Conservation (phyloP, 352 stramenopile species). For the Pythium dissimile region DNA sequence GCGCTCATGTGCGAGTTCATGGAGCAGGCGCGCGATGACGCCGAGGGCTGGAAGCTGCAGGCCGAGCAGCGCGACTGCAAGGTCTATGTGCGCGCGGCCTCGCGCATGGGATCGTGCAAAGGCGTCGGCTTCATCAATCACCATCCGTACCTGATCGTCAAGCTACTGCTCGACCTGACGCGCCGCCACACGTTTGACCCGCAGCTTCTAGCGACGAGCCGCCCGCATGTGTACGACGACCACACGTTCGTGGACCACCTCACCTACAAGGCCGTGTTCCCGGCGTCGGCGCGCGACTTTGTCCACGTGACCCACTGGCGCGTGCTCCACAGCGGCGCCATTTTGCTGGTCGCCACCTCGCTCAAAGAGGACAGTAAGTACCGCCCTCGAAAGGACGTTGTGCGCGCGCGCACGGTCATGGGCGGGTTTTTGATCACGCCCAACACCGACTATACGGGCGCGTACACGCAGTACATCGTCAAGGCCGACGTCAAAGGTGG, state of each 20-base stretch:
- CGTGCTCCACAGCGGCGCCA: constrained; percentile 51
- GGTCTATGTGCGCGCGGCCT: constrained; percentile 44
- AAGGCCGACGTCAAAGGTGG: constrained; percentile 63
- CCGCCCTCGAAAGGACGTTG: constrained; percentile 36
- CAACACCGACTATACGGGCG: constrained; percentile 53
- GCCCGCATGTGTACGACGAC: constrained; percentile 55
- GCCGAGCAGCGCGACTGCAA: constrained; percentile 55
- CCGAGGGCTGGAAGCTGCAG: constrained; percentile 58
- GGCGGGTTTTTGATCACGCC: constrained; percentile 61
- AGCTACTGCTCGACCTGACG: constrained; percentile 52
- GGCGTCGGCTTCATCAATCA: constrained; percentile 52
- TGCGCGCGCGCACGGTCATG: constrained; percentile 53
- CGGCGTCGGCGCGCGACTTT: constrained; percentile 46
- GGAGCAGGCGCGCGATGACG: constrained; percentile 40
- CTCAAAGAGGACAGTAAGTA: constrained; percentile 32
- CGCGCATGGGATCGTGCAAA: constrained; percentile 47
- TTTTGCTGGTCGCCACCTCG: constrained; percentile 48
- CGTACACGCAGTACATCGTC: constrained; percentile 58
- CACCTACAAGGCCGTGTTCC: constrained; percentile 67
- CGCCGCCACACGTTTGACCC: constrained; percentile 48
- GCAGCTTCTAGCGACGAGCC: constrained; percentile 46
- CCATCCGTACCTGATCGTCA: constrained; percentile 48
- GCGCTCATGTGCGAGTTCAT: constrained; percentile 60
- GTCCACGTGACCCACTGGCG: constrained; percentile 75
- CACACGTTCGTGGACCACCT: constrained; percentile 76